These are phyloP conservation scores for Glarea lozoyensis DNA, from an alignment of 495 filamentous ascomycete genomes.

Conservation along the genomic window DNA sequence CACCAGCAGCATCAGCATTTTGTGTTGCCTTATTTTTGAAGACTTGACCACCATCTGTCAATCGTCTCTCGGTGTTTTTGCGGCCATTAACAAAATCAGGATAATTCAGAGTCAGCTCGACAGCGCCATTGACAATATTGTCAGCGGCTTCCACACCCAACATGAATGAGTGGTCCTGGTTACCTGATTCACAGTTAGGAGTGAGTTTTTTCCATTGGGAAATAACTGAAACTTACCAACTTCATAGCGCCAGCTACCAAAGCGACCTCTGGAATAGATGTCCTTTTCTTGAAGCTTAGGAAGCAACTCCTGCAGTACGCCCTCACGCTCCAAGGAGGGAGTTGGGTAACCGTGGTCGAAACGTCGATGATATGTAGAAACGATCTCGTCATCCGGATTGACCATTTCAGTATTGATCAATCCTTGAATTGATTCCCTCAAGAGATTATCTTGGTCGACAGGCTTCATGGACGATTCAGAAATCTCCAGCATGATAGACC, in stretches of 20 bases:
- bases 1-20: slow-evolving; percentile 18
- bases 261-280: slow-evolving; percentile 94
- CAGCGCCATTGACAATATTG: slow-evolving; percentile 86
- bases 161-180: slow-evolving; percentile 99
- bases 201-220: neutral
- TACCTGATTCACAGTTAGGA: slow-evolving; percentile 24
- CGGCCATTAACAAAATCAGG: slow-evolving; percentile 96
- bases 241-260: slow-evolving; percentile 98
- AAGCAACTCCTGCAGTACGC: slow-evolving; percentile 83
- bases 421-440: slow-evolving; percentile 88
- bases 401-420: slow-evolving; percentile 97
- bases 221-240: slow-evolving; percentile 33
- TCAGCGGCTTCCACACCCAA: slow-evolving; percentile 95
- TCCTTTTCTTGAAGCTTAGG: slow-evolving; percentile 83
- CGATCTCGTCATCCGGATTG: slow-evolving; percentile 81
- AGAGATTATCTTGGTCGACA: slow-evolving; percentile 71
- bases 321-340: slow-evolving; percentile 88
- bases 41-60: slow-evolving; percentile 55
- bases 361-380: slow-evolving; percentile 95
- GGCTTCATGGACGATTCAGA: slow-evolving; percentile 95
- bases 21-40: slow-evolving; percentile 24
- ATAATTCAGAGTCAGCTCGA: slow-evolving; percentile 96
- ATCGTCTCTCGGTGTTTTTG: slow-evolving; percentile 78
- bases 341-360: slow-evolving; percentile 99
- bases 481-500: slow-evolving; percentile 99